Base-by-base conservation (phyloP, 805 yeast genomes). In the Teunomyces pallodes region DNA sequence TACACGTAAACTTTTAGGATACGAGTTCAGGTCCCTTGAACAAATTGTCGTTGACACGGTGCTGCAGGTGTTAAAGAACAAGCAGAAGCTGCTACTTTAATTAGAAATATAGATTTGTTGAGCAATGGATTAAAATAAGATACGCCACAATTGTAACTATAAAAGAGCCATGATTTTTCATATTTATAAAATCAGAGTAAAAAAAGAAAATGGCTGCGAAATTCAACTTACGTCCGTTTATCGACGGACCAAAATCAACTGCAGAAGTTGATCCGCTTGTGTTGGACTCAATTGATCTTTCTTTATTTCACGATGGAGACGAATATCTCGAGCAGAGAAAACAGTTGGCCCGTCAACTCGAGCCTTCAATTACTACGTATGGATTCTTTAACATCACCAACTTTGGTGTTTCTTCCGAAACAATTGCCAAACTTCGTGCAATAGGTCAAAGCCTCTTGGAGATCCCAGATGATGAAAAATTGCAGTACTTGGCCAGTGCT, bases 401-500 rank as follows among this genome's bases (percentile, higher is more conserved):
- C 43, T 56, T 53, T 48, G 70, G 69, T 1, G 51, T 59, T 9
- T 42, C 52, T 10, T 38, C 38, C 9, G 58, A 59, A 26, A 47
- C 53, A 45, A 55, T 60, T 26, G 63, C 58, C 14, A 47, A 52
- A 13, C 48, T 61, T 4, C 48, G 61, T 44, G 51, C 63, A 9
- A 55, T 65, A 17, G 60, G 60, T n/a, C 64, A 66, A 24, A 52
- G 61, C 30, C 46, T 64, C 35, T 52, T 61, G 10, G 61, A 58
- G 9, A 42, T 65, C n/a, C 67, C 69, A 1, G 57, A 58, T 10
- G 64, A 60, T 17, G 59, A 53, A 17, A 60, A 66, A 46, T 38
- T 48, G 9, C 48, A 60, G 43, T 63, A 52, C 46, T 51, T 63
- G 24, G 67, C 69, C 2, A 61, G 69, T 44, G 68, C 68, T n/a